Evolutionary conservation across 139 green algal species (phyloP), one percentile per base, ranked within the genome.

Genomic region (Bryopsis sp.): DNA sequence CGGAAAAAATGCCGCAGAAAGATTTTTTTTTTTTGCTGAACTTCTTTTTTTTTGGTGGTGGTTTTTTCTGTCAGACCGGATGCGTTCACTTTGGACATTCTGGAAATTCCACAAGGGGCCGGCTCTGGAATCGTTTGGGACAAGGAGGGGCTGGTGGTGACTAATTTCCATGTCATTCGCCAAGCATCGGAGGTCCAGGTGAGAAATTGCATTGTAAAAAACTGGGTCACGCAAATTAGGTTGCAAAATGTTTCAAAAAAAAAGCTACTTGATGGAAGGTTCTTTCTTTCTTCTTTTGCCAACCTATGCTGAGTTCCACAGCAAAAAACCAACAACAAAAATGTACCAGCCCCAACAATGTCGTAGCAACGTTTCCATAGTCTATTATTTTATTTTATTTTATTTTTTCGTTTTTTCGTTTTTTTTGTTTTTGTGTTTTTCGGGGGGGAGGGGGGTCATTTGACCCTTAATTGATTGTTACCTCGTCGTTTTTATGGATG

Each of bases 41-140:
- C n/a, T n/a, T n/a, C n/a, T n/a, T n/a, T n/a, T n/a, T n/a, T n/a
- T n/a, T n/a, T n/a, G n/a, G n/a, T n/a, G n/a, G n/a, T n/a, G n/a
- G n/a, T n/a, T n/a, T n/a, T n/a, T n/a, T n/a, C n/a, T n/a, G n/a
- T n/a, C 43, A 54, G 43, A 34, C 62, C 48, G 43, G 62, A 69
- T 35, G 62, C 62, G 11, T 54, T 69, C 43, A 58, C 62, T 7
- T n/a, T 69, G 7, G 62, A 69, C 62, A 69, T 69, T 7, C 39
- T 69, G 62, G 62, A 69, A 35, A 69, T 69, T 69, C 62, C 62
- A 32, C 62, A 69, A 54, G 62, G 62, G 29, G 62, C 62, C 37
- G 62, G 62, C 11, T 50, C 62, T 58, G 87, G 85, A 22, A 85
- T 95, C 39, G 68, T 96, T 0, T 93, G 81, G 82, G 85, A 94